A percentile compares a stretch with the other conserved stretches of the same genome.
Conservation (phyloP, 306 rosid species). For the Notholithocarpus densiflorus region DNA sequence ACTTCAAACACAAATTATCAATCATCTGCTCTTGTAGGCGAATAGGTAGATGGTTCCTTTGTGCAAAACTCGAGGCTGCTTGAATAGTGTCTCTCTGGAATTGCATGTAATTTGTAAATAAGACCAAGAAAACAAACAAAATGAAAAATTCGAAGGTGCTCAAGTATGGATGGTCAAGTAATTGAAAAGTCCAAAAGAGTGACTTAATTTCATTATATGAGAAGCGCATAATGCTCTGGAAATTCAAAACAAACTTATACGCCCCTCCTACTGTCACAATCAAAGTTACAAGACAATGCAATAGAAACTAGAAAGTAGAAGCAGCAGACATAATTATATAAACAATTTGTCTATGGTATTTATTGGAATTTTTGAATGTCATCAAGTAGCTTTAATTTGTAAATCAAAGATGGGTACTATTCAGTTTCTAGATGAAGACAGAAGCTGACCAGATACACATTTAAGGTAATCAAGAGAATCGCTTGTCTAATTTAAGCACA, state of each 20-base stretch:
- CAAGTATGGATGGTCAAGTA: background rate
- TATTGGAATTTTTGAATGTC: background rate
- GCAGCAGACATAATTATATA: background rate
- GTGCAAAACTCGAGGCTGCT: conserved; percentile 64
- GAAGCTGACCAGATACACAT: no score
- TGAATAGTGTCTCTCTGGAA: conserved; percentile 67
- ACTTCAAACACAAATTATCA: conserved; percentile 69
- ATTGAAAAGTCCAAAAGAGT: background rate
- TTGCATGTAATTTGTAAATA: conserved; percentile 14
- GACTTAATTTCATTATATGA: background rate
- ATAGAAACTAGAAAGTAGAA: background rate
- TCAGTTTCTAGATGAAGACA: background rate
- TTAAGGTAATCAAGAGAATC: background rate
- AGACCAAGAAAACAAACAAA: background rate
- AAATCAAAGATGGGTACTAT: background rate
- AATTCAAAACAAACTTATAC: background rate
- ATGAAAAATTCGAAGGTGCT: background rate
- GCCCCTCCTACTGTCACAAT: background rate
- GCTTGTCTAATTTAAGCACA: background rate
- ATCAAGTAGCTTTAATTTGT: background rate
- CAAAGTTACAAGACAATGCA: background rate
- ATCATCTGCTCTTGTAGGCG: conserved; percentile 82
- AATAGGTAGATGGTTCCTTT: conserved; percentile 57
- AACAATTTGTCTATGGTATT: background rate
- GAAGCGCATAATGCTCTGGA: background rate